Conservation (phyloP, 805 yeast species). For the Lachancea waltii region DNA sequence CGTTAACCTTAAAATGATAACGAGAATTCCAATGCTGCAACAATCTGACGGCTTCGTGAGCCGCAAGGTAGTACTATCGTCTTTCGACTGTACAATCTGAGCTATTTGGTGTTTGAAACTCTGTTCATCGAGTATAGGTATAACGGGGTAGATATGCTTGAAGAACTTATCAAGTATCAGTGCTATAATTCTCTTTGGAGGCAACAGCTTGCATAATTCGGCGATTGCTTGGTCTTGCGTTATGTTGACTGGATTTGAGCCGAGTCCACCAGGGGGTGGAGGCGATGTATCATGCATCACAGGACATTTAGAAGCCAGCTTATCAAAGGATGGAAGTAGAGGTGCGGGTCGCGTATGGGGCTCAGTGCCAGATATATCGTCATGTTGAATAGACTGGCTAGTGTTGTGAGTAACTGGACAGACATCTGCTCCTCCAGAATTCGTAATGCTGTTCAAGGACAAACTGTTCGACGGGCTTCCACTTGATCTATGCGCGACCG, state of each 20-base stretch:
- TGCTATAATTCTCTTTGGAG: slow-evolving; percentile 51
- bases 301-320: slow-evolving; percentile 26
- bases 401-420: slow-evolving; percentile 5
- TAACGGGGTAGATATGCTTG: slow-evolving; percentile 50
- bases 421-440: too few relatives aligned
- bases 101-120: slow-evolving; percentile 30
- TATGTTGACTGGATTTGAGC: slow-evolving; percentile 1
- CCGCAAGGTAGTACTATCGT: slow-evolving; percentile 17
- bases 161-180: slow-evolving; percentile 53
- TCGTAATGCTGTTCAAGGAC: too few relatives aligned
- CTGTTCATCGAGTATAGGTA: slow-evolving; percentile 60
- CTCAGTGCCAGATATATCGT: neutral
- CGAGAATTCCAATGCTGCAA: slow-evolving; percentile 43
- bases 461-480: too few relatives aligned
- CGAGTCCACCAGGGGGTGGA: slow-evolving; percentile 9
- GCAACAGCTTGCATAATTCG: slow-evolving; percentile 39
- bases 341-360: slow-evolving; percentile 2
- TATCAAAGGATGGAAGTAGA: slow-evolving; percentile 23
- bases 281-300: slow-evolving; percentile 19
- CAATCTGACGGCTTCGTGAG: slow-evolving; percentile 34
- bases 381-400: neutral
- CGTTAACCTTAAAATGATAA: slow-evolving; percentile 46
- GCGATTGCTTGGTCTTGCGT: slow-evolving; percentile 21
- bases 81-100: slow-evolving; percentile 25
- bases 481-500: neutral